Base-by-base conservation (phyloP, 768 basidiomycete species). In the Boletus sp. region DNA sequence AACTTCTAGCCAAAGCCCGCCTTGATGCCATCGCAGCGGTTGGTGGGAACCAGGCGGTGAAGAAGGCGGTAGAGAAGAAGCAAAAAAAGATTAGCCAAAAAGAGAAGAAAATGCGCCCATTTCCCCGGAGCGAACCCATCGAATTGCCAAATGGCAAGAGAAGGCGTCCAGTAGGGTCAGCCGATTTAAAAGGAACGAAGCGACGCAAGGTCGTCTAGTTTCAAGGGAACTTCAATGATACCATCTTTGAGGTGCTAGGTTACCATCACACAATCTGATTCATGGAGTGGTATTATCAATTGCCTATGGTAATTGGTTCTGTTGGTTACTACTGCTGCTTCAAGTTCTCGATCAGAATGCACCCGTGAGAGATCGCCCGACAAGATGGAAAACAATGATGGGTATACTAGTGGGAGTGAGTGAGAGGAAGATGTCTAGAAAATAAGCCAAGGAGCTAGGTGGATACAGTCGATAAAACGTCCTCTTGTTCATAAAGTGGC, bases 61-160 rank as follows among this genome's bases (percentile, higher is more conserved):
- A 89, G 68, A 94, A 89, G 72, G 91, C 84, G 6, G 85, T 96
- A 30, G 91, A 91, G 64, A 95, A 90, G 80, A 94, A 86, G 71
- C 86, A 90, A 73, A 91, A 84, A 71, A 96, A 94, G 77, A 76
- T 87, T 18, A 80, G 81, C 50, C 91, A 93, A 72, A 94, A 90
- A 71, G 94, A 96, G 78, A 96, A 95, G 74, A 89, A 83, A 65
- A 86, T 81, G 55, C 77, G 92, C 52, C 94, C 94, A 12, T 87
- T 85, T 68, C 67, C 77, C 32, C 65, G 64, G 52, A 63, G 42
- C 28, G 62, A 58, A 58, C 64, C 52, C 10, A 30, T 15, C 24
- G 59, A 61, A 54, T 12, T 54, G 52, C 30, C 58, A 32, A 17
- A 52, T 46, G 55, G 53, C 46, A 62, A 60, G 49, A 61, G 35